phyloP scores from a whole-genome alignment of 2,329 filamentous ascomycete genomes.

The Colletotrichum coccodes region DNA sequence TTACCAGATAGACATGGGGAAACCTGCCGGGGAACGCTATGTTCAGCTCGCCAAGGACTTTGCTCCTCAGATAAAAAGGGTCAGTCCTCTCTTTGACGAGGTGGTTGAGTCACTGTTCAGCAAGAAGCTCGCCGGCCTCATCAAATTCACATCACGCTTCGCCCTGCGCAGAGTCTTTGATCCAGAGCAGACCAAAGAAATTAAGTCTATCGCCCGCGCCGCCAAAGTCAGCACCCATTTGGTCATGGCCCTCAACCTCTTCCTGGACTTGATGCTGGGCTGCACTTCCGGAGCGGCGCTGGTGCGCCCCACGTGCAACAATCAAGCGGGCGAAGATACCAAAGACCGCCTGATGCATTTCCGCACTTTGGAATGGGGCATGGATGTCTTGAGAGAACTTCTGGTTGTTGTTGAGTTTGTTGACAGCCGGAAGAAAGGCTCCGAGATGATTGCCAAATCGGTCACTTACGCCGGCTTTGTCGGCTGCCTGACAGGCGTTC shows the following conservation, averaged over 20 bases:
- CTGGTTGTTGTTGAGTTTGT: constrained; percentile 64
- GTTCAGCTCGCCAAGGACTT: constrained; percentile 57
- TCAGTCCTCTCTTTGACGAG: constrained; percentile 61
- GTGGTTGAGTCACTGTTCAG: constrained; percentile 46
- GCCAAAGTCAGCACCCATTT: constrained; percentile 65
- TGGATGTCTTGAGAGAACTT: constrained; percentile 59
- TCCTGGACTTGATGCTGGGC: constrained; percentile 70
- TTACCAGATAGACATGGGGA: constrained; percentile 61
- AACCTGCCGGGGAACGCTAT: constrained; percentile 63
- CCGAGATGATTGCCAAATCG: constrained; percentile 53
- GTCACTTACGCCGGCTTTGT: constrained; percentile 63
- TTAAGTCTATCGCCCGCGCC: constrained; percentile 61
- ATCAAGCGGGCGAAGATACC: too few species aligned
- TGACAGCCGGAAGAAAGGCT: constrained; percentile 38
- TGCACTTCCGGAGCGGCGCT: constrained; percentile 62
- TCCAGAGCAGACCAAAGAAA: constrained; percentile 66
- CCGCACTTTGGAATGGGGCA: constrained; percentile 63
- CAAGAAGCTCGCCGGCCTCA: constrained; percentile 36
- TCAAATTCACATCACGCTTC: constrained; percentile 51
- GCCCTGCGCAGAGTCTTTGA: constrained; percentile 60
- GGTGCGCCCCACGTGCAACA: neutral
- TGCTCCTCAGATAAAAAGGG: constrained; percentile 49
- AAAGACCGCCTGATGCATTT: constrained; percentile 58
- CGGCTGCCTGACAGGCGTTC: constrained; percentile 60
- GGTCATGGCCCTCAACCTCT: constrained; percentile 66